A percentile compares a stretch with the other conserved stretches of the same genome.
Conservation (phyloP, 2,329 filamentous ascomycete genomes). For the Rhynchosporium graminicola region DNA sequence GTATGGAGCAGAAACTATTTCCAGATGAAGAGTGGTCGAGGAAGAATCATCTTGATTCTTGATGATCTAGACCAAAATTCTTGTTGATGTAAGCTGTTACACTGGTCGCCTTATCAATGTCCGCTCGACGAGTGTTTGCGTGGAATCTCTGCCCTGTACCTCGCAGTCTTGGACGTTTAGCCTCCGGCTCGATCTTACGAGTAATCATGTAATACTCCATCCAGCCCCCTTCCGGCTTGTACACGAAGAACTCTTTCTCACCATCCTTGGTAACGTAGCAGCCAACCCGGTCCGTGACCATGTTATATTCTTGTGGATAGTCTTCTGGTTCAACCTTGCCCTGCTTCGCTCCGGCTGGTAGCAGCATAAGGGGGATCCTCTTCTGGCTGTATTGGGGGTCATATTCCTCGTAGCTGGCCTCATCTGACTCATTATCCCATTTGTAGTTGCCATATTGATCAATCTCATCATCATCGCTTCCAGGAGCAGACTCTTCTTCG, state of each 20-base stretch:
- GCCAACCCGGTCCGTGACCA: background rate
- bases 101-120: background rate
- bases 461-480: background rate
- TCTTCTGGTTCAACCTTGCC: background rate
- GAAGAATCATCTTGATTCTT: background rate
- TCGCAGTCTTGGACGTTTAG: background rate
- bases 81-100: background rate
- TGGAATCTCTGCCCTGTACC: background rate
- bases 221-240: background rate
- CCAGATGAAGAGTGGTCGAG: slow-evolving; percentile 13
- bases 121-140: background rate
- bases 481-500: background rate
- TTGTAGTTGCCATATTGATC: background rate
- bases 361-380: background rate
- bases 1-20: slow-evolving; percentile 46
- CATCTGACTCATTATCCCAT: background rate
- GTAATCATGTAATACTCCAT: background rate
- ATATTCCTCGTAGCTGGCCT: background rate
- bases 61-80: background rate
- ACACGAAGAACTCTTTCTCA: background rate
- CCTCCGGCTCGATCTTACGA: background rate
- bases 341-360: background rate
- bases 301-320: background rate
- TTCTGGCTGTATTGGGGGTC: background rate
- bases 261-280: background rate